Base-by-base conservation (phyloP, 495 filamentous ascomycete genomes). In the Glarea lozoyensis region DNA sequence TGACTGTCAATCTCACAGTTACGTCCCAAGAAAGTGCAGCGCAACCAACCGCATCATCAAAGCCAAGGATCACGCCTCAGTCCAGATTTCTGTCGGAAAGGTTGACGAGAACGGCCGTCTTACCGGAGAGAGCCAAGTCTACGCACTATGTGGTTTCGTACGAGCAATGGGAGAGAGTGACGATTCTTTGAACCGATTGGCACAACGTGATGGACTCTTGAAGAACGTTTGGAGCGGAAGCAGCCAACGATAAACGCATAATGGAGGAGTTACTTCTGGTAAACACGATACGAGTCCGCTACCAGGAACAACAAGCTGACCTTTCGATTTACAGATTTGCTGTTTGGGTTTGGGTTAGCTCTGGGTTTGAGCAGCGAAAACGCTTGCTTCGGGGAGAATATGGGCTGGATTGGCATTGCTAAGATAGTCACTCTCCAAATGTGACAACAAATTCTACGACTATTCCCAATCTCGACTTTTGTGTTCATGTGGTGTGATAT, bases 41-140 rank as follows among this genome's bases (percentile, higher is more conserved):
- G 86, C 86, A 60, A 90, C 86, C 67, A 85, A 85, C 82, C 81
- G 86, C 69, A 95, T 97, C 79, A 95, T 97, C 81, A 95, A 95
- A 76, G 86, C 92, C 73, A 95, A 96, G 72, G 92, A 93, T 72
- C 86, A 93, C 75, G 86, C 84, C 56, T 88, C 84, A 42, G 89
- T 88, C 56, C 84, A 95, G 74, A 84, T 94, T 66, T 82, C 82
- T 55, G 73, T 92, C 61, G 86, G 81, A 63, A 92, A 92, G 72
- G 87, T 98, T 55, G 92, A 96, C 68, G 92, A 99, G 78, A 89
- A 85, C 72, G 90, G 92, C 54, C 84, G 89, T 57, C 87, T 96
- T 76, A 92, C 87, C 50, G 87, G 88, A 60, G 92, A 97, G 75
- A 94, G 88, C 79, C 82, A 95, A 68, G 83, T 86, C 58, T 96